Evolutionary conservation across 352 stramenopile genomes (phyloP).

Genomic region (Pythium diclinum): DNA sequence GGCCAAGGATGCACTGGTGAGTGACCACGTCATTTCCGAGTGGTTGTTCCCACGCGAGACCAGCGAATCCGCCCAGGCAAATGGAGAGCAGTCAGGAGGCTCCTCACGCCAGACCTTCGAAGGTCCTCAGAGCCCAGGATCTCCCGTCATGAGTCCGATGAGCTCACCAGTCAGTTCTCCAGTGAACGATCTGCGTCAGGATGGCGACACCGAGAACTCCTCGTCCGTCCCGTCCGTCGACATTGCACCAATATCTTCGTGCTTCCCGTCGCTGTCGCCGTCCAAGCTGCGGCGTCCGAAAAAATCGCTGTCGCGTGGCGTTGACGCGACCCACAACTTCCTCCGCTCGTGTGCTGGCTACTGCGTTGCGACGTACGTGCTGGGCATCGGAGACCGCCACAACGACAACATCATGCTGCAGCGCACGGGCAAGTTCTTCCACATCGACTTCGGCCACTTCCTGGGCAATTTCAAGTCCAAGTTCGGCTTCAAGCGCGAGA

Average conservation of each 20-base stretch:
- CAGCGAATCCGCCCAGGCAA: not conserved
- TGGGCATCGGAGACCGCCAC: conserved; percentile 93
- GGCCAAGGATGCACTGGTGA: conserved; percentile 63
- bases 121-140: not conserved
- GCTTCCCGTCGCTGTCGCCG: conserved; percentile 49
- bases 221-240: not conserved
- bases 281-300: conserved; percentile 34
- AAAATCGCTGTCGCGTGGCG: conserved; percentile 32
- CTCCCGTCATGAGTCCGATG: not conserved
- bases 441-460: conserved; percentile 97
- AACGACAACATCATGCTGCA: conserved; percentile 97
- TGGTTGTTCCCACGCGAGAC: conserved; percentile 57
- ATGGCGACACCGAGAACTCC: not conserved
- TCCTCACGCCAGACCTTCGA: not conserved
- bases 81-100: not conserved
- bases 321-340: conserved; percentile 85
- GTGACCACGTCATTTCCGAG: conserved; percentile 59
- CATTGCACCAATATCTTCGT: conserved; percentile 34
- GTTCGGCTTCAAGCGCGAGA: conserved; percentile 88
- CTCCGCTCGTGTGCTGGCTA: conserved; percentile 88
- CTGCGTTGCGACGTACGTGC: conserved; percentile 92
- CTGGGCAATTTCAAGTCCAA: conserved; percentile 95
- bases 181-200: not conserved
- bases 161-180: not conserved
- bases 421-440: conserved; percentile 91